Base-by-base conservation (phyloP, 2,329 filamentous ascomycete species). In the Rutstroemia sp. region DNA sequence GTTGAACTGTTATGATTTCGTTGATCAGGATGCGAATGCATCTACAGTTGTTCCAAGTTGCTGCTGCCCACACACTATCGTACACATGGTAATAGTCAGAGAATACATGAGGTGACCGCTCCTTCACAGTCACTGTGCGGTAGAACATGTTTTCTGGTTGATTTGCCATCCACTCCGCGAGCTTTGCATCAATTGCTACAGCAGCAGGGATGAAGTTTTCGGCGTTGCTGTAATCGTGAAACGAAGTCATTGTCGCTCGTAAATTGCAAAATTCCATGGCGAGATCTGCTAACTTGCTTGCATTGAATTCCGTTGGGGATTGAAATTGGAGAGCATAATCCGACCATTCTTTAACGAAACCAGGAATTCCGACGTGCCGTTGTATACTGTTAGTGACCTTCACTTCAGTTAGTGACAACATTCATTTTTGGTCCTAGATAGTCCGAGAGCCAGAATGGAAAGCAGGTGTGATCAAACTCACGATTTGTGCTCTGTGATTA, bases 301-400 rank as follows among this genome's bases (percentile, higher is more conserved):
- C 71, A 23, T 69, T 65, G 5, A 52, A 46, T 34, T 65, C 60
- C 9, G 58, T 58, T 6, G 47, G 46, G 2, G 54, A 57, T 54
- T 65, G 61, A 27, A 58, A 63, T 18, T 63, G 52, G 1, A 65
- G 46, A 21, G 48, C 49, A 14, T 56, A 49, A 8, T 57, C 54
- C 44, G 77, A 74, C 45, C 81, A 74, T 23, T 77, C 70, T 30
- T 75, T 67, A 57, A 82, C 70, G 37, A 72, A 66, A n/a, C 71
- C 63, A 4, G 79, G 79, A 70, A 81, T 77, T 12, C 76, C 72
- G 27, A 75, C 66, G 37, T 74, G 73, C 51, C 72, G 73, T 59
- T 79, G 77, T 25, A 80, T 72, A 63, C 78, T 80, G 61, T 74
- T 77, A 59, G 79, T 75, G 55, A 79, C 71, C 54, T 63, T 14